Base-by-base conservation (phyloP, 192 early-diverging fungal species). In the Backusella psychrophila region DNA sequence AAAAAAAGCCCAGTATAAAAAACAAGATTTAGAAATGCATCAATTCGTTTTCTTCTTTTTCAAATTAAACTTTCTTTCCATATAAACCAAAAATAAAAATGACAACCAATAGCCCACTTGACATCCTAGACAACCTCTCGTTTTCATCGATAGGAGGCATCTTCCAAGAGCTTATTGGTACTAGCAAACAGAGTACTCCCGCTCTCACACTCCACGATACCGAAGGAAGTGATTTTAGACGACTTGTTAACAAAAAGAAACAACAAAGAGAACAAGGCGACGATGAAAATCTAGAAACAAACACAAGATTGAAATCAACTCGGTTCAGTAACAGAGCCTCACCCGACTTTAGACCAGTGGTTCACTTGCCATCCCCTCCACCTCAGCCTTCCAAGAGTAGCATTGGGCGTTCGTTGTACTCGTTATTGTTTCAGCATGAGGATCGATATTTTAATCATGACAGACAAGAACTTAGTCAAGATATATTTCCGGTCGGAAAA, bases 401-500 rank as follows among this genome's bases (percentile, higher is more conserved):
- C 11, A 19, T 71, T 15, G 70, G 70, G 3, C 41, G 23, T 1
- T 46, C 42, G 34, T 9, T 71, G n/a, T 71, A 71, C 42, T 23
- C 26, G 21, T 35, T 49, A 6, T 33, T 44, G 29, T 71, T 71
- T 33, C 70, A 71, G 12, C 70, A 71, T 2, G 70, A 71, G 42
- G 70, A 71, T 34, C 29, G 70, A 33, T 71, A 71, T 44, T 71
- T 71, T 31, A 71, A 71, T 31, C 7, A 71, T 44, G 70, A 71
- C 44, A 39, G 70, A 71, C 26, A 71, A 44, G 70, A 71, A 46
- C 39, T 71, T 23, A 71, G 70, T 49, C 41, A 71, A 23, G 70
- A 71, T 71, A 71, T 71, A 71, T 71, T 71, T 71, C 70, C 70
- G 39, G 70, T 71, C 8, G 70, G 70, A 49, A 39, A 71, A 71